phyloP scores from a whole-genome alignment of 2,329 filamentous ascomycete species.

The Ceratocystis alfenasii region DNA sequence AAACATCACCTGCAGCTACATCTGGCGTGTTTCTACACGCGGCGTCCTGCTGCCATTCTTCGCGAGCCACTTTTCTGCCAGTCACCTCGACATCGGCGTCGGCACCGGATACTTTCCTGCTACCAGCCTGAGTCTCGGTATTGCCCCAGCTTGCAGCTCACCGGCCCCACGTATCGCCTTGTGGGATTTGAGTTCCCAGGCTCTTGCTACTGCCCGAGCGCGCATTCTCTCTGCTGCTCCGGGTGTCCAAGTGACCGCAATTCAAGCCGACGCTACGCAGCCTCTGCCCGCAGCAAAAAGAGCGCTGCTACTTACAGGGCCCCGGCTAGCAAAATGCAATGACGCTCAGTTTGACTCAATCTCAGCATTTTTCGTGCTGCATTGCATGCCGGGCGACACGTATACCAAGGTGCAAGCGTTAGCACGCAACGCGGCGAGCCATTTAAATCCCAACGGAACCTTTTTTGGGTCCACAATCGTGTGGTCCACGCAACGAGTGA shows the following conservation, averaged over 20 bases:
- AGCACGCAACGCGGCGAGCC: conserved; percentile 22
- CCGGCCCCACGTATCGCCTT: conserved; percentile 29
- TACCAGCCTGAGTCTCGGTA: conserved; percentile 25
- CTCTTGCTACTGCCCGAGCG: conserved; percentile 28
- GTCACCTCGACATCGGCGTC: conserved; percentile 34
- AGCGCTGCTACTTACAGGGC: background rate
- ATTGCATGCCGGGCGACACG: conserved; percentile 19
- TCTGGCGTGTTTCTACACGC: conserved; percentile 30
- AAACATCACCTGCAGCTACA: conserved; percentile 29
- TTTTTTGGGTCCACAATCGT: conserved; percentile 27
- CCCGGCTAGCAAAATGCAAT: conserved; percentile 11
- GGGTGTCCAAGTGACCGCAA: conserved; percentile 23
- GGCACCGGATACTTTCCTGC: conserved; percentile 32
- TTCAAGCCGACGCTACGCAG: conserved; percentile 31
- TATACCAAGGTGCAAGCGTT: conserved; percentile 11
- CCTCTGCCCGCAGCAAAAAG: conserved; percentile 29
- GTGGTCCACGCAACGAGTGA: conserved; percentile 17
- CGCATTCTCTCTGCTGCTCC: conserved; percentile 24
- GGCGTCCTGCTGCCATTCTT: conserved; percentile 30
- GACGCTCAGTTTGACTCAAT: conserved; percentile 20
- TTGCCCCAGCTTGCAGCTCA: background rate
- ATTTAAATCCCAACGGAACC: conserved; percentile 24
- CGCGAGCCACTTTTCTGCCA: conserved; percentile 28
- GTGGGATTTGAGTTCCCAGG: conserved; percentile 30
- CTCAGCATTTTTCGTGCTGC: conserved; percentile 17